Base-by-base conservation (phyloP, 768 basidiomycete species). In the Boletus edulis region DNA sequence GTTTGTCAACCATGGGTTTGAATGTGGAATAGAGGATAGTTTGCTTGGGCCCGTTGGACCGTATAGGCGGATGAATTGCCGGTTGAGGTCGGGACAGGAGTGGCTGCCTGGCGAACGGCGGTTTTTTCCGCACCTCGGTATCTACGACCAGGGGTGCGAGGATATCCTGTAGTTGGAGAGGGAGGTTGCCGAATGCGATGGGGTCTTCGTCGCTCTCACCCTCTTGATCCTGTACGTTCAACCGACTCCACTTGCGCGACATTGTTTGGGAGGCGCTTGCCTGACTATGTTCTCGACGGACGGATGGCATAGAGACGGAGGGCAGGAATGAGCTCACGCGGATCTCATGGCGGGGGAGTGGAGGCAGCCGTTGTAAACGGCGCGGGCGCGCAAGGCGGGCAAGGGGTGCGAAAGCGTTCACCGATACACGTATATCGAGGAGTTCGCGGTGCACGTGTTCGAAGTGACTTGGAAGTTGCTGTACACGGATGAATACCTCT, bases 241-340 rank as follows among this genome's bases (percentile, higher is more conserved):
- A 49, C 40, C 67, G 59, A 40, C 62, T 69, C 73, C 74, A 71
- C 52, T 60, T 71, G 46, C 72, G 73, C 32, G 65, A 55, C 35
- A 65, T 39, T 3, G 50, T 31, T 48, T 55, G 61, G 5, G 60
- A 49, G 4, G 54, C 47, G 22, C 54, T 62, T 20, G 48, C n/a
- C 50, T 61, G 61, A 44, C 54, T 60, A 15, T 35, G 22, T n/a
- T 46, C 49, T 31, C 22, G 56, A 29, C 11, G 51, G 38, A 58
- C 13, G 17, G 55, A 49, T 9, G 61, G 48, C 11, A 58, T 52
- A 14, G 58, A 55, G 47, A 70, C 37, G 17, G 51, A 46, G 22
- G 31, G 35, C 20, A 56, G 14, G 10, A 67, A 24, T 17, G 32
- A 52, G 20, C 27, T 37, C 3, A 18, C 7, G 27, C 46, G 49